Evolutionary conservation across 2,329 filamentous ascomycete species (phyloP).

Genomic region (Colletotrichum lentis): DNA sequence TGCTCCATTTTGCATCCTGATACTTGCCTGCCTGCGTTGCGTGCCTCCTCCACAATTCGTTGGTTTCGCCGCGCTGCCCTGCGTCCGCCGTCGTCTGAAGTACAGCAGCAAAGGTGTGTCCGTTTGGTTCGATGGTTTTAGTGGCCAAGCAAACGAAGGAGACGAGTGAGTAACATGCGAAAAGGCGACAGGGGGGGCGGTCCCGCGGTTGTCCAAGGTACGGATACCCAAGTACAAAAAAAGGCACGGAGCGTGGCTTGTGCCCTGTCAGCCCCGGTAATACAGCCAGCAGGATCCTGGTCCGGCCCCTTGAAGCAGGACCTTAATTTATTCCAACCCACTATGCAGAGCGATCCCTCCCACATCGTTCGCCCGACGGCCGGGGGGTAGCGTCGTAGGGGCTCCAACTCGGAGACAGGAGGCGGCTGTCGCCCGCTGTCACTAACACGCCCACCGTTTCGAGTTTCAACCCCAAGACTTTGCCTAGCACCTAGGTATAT

Average conservation of each 20-base stretch:
- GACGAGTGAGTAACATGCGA: not conserved
- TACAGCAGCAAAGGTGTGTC: conserved; percentile 2
- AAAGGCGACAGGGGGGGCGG: conserved; percentile 7
- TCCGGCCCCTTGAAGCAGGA: conserved; percentile 37
- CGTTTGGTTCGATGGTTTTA: conserved; percentile 3
- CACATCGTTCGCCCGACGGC: conserved; percentile 30
- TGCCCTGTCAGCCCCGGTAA: conserved; percentile 11
- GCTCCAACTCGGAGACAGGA: conserved; percentile 25
- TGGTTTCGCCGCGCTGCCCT: not conserved
- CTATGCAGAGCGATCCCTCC: conserved; percentile 32
- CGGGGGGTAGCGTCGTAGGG: conserved; percentile 27
- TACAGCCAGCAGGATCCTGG: conserved; percentile 33
- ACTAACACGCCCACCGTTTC: conserved; percentile 1
- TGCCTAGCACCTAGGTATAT: too few relatives aligned
- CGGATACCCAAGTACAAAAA: not conserved
- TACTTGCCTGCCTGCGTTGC: too few relatives aligned
- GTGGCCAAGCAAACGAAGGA: not conserved
- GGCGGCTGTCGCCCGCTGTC: conserved; percentile 33
- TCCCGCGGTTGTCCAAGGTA: not conserved
- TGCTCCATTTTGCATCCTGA: not conserved
- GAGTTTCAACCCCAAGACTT: conserved; percentile 15
- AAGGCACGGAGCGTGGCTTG: not conserved
- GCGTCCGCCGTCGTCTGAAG: conserved; percentile 28
- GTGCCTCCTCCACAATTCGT: conserved; percentile 20
- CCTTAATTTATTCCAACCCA: conserved; percentile 37